Conservation (phyloP, 129 eudicot genomes). For the Pulicaria dysenterica region DNA sequence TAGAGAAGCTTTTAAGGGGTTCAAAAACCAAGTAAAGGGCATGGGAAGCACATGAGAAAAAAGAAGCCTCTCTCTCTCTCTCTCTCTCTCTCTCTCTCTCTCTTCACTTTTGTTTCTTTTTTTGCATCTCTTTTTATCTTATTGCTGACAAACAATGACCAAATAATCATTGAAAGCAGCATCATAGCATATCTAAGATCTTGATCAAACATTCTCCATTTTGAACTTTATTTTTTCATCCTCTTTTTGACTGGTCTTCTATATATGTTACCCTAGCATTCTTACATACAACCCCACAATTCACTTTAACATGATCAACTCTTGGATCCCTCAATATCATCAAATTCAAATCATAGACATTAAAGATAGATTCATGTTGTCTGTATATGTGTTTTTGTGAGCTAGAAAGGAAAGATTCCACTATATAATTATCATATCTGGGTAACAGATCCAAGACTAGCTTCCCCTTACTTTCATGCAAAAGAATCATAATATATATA, state of each 20-base stretch:
- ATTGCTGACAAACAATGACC: constrained; percentile 50
- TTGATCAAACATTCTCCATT: constrained; percentile 52
- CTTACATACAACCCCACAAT: constrained; percentile 34
- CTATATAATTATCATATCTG: constrained; percentile 28
- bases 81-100: constrained; percentile 20
- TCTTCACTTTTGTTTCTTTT: constrained; percentile 36
- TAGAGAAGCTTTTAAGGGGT: constrained; percentile 32
- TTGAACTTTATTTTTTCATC: constrained; percentile 44
- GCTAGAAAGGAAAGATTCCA: constrained; percentile 41
- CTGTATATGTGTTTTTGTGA: constrained; percentile 37
- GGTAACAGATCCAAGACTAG: constrained; percentile 72
- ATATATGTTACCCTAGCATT: constrained; percentile 28
- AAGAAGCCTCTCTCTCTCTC: constrained; percentile 30
- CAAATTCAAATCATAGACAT: constrained; percentile 40
- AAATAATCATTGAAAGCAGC: constrained; percentile 71
- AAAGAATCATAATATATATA: constrained; percentile 29
- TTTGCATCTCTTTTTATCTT: constrained; percentile 39
- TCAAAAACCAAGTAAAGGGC: constrained; percentile 32
- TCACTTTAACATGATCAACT: constrained; percentile 37
- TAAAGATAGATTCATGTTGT: constrained; percentile 45
- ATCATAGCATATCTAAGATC: constrained; percentile 60
- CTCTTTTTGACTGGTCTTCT: constrained; percentile 66
- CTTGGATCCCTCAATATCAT: constrained; percentile 59
- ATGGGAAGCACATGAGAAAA: constrained; percentile 41
- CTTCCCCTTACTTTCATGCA: constrained; percentile 77